phyloP scores from a whole-genome alignment of 2,329 filamentous ascomycete species.

The Fusarium denticulatum region DNA sequence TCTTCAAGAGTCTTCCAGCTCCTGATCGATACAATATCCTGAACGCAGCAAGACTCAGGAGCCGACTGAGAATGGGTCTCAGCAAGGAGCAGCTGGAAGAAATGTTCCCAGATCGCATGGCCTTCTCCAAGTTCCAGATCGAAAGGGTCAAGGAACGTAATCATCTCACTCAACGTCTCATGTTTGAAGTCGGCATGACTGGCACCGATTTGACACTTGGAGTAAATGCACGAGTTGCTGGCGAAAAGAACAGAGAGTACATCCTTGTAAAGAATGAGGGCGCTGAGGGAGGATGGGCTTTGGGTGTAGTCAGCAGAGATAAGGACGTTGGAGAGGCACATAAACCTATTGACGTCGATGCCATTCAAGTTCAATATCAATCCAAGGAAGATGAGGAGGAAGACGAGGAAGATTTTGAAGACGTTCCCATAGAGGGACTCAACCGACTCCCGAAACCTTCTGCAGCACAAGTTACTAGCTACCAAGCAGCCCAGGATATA shows the following conservation, averaged over 20 bases:
- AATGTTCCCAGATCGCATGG: slow-evolving; percentile 99
- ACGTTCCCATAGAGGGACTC: slow-evolving; percentile 89
- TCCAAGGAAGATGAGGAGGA: slow-evolving; percentile 70
- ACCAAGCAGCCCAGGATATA: slow-evolving; percentile 42
- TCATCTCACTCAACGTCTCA: slow-evolving; percentile 90
- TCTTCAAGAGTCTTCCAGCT: slow-evolving; percentile 90
- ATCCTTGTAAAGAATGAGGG: slow-evolving; percentile 96
- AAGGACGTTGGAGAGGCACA: slow-evolving; percentile 82
- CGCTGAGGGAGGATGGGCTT: slow-evolving; percentile 93
- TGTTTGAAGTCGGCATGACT: slow-evolving; percentile 93
- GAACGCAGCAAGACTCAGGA: slow-evolving; percentile 89
- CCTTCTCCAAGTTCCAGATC: slow-evolving; percentile 95
- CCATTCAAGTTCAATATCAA: slow-evolving; percentile 65
- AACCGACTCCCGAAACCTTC: slow-evolving; percentile 78
- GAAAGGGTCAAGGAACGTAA: slow-evolving; percentile 93
- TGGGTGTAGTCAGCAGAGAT: slow-evolving; percentile 90
- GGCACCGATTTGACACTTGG: slow-evolving; percentile 76
- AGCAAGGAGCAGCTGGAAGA: slow-evolving; percentile 94
- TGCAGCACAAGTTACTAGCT: slow-evolving; percentile 31
- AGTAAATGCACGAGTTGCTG: slow-evolving; percentile 74
- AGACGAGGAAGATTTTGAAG: slow-evolving; percentile 86
- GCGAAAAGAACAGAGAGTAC: slow-evolving; percentile 92
- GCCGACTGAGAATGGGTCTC: slow-evolving; percentile 91
- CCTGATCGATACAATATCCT: slow-evolving; percentile 96
- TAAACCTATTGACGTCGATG: slow-evolving; percentile 93